Evolutionary conservation across 2,329 filamentous ascomycete genomes (phyloP), one percentile per base, ranked within the genome.

Genomic region (Alternaria brassicicola): DNA sequence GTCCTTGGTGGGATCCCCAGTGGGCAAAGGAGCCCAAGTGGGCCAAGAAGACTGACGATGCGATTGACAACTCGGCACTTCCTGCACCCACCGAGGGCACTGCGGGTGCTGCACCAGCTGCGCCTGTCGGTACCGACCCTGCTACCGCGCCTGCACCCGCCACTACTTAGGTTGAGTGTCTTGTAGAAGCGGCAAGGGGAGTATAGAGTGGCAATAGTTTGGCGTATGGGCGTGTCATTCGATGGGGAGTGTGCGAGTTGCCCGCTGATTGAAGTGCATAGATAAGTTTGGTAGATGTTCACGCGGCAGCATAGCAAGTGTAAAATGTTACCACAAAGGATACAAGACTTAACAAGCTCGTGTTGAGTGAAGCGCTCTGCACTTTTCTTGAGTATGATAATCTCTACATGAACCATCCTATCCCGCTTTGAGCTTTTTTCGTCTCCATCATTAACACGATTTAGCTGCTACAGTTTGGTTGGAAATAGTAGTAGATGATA

Each of bases 1-100:
- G 95, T 51, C 95, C 95, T 52, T 99, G 95, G 95, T 85, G 85
- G 68, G 91, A 94, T 62, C 70, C 84, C 26, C 77, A 90, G 79
- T 93, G 85, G 83, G 81, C 85, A 52, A 86, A 82, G 73, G 84
- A 89, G 39, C 77, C 81, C 46, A 80, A 79, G 68, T 82, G 81
- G 80, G 78, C 77, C 33, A 80, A 80, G 73, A 72, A 77, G 66
- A 67, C 66, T 19, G 63, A 66, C 25, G 63, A 63, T 49, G 63
- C 65, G 6, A 76, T 75, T 54, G 68, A 75, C 49, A 75, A 77
- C 65, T 66, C 71, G 17, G 66, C 67, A n/a, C 52, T 70, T 36
- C 69, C 72, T 52, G 63, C 64, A 19, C 69, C 71, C 7, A 74
- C 68, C 6, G 67, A 69, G 42, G 66, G 62, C 3, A 61, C 52